Evolutionary conservation across 2,329 filamentous ascomycete species (phyloP).

Genomic region (Zymoseptoria crescenta): DNA sequence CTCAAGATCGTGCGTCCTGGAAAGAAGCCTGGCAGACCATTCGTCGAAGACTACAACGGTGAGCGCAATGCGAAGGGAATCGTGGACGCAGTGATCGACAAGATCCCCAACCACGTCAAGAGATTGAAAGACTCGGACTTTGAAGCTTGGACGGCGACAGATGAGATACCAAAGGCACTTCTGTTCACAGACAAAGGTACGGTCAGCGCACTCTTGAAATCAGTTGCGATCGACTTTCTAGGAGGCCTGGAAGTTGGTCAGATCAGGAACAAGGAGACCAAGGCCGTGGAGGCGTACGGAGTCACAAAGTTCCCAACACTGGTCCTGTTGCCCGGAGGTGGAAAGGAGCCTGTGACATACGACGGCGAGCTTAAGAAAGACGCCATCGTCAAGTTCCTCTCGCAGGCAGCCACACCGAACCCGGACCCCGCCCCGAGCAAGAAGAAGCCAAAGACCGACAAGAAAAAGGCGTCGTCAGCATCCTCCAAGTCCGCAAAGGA

Average conservation of each 20-base stretch:
- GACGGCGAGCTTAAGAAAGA: slow-evolving; percentile 80
- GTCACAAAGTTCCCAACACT: slow-evolving; percentile 73
- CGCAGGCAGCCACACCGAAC: slow-evolving; percentile 70
- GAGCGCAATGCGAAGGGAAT: slow-evolving; percentile 77
- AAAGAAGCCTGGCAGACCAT: slow-evolving; percentile 70
- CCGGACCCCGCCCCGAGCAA: slow-evolving; percentile 56
- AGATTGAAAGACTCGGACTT: slow-evolving; percentile 71
- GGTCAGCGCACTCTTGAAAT: slow-evolving; percentile 72
- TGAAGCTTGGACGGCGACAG: slow-evolving; percentile 59
- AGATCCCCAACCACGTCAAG: slow-evolving; percentile 88
- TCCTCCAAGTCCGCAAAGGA: slow-evolving; percentile 44
- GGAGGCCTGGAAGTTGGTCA: slow-evolving; percentile 73
- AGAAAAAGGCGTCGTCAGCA: slow-evolving; percentile 37
- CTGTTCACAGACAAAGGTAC: slow-evolving; percentile 91
- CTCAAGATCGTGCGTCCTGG: slow-evolving; percentile 85
- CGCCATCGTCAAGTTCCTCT: slow-evolving; percentile 72
- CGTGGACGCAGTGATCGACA: slow-evolving; percentile 72
- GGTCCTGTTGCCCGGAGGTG: slow-evolving; percentile 66
- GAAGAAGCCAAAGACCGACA: slow-evolving; percentile 40
- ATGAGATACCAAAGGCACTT: slow-evolving; percentile 71
- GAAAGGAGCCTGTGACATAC: slow-evolving; percentile 63
- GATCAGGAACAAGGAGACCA: slow-evolving; percentile 71
- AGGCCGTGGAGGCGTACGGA: slow-evolving; percentile 63
- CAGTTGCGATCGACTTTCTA: slow-evolving; percentile 84
- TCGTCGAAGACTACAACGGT: slow-evolving; percentile 86